phyloP scores from a whole-genome alignment of 2,329 filamentous ascomycete species.

The Neopestalotiopsis rosae region DNA sequence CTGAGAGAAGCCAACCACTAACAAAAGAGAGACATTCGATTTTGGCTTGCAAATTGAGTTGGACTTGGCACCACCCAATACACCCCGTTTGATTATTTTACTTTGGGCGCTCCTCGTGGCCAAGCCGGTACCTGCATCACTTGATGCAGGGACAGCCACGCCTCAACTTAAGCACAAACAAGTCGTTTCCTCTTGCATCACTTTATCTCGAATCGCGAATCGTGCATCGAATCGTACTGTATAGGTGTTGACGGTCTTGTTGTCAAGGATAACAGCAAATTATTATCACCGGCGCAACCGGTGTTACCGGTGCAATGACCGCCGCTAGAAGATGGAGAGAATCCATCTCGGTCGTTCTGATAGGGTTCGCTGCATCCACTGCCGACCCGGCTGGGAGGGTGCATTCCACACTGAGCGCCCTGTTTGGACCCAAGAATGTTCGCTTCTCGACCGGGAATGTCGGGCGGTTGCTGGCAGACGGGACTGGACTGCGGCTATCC shows the following conservation, averaged over 20 bases:
- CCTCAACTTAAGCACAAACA: neutral
- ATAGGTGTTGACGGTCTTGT: neutral
- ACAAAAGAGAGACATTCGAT: neutral
- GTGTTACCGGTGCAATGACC: neutral
- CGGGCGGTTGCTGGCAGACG: neutral
- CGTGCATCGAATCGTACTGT: neutral
- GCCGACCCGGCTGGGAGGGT: slow-evolving; percentile 10
- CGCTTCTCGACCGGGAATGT: neutral
- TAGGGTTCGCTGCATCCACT: slow-evolving; percentile 18
- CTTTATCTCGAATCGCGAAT: neutral
- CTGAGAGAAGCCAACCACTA: neutral
- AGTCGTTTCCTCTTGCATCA: neutral
- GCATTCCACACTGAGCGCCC: slow-evolving; percentile 6
- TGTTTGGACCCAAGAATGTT: slow-evolving; percentile 11
- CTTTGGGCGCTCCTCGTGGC: neutral
- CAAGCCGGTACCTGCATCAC: neutral
- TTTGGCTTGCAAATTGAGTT: slow-evolving; percentile 2
- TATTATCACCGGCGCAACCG: neutral
- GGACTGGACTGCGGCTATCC: neutral
- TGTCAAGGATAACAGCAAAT: neutral
- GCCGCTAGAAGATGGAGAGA: neutral
- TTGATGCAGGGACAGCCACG: neutral
- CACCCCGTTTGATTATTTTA: neutral
- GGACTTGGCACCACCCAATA: neutral
- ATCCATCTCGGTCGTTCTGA: slow-evolving; percentile 16